phyloP scores from a whole-genome alignment of 148 eudicot species.

The Camellia granthamiana region DNA sequence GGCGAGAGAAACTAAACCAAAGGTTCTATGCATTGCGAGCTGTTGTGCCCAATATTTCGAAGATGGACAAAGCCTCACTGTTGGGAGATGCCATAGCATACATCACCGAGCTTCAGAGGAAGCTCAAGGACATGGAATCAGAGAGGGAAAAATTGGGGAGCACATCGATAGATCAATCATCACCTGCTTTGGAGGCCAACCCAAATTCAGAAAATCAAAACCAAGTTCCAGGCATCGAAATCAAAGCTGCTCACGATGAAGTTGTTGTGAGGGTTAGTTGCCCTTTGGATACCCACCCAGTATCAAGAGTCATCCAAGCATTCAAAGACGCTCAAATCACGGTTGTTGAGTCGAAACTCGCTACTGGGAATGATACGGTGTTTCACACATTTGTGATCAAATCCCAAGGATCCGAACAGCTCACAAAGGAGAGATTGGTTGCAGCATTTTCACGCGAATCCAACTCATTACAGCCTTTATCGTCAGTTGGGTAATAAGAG shows the following conservation, averaged over 20 bases:
- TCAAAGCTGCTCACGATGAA: constrained; percentile 47
- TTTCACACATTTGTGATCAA: constrained; percentile 67
- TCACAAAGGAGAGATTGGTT: constrained; percentile 67
- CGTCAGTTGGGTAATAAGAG: constrained; percentile 29
- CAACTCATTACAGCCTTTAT: constrained; percentile 31
- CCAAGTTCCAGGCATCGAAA: constrained; percentile 35
- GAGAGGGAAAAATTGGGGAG: constrained; percentile 44
- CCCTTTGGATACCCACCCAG: constrained; percentile 68
- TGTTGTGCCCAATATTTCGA: constrained; percentile 89
- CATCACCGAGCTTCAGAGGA: constrained; percentile 80
- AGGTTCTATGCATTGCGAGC: constrained; percentile 88
- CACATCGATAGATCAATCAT: constrained; percentile 28
- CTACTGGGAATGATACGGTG: constrained; percentile 53
- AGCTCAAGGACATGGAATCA: constrained; percentile 71
- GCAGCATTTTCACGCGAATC: constrained; percentile 49
- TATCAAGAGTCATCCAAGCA: constrained; percentile 51
- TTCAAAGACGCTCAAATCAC: constrained; percentile 55
- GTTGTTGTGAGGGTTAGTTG: constrained; percentile 61
- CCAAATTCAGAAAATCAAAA: constrained; percentile 33
- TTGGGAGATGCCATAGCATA: constrained; percentile 88
- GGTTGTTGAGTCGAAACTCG: constrained; percentile 57
- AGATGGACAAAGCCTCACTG: constrained; percentile 95
- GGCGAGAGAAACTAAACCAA: constrained; percentile 90
- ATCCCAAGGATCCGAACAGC: constrained; percentile 52
- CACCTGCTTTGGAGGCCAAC: constrained; percentile 25